phyloP scores from a whole-genome alignment of 495 filamentous ascomycete genomes.

The Evernia prunastri region DNA sequence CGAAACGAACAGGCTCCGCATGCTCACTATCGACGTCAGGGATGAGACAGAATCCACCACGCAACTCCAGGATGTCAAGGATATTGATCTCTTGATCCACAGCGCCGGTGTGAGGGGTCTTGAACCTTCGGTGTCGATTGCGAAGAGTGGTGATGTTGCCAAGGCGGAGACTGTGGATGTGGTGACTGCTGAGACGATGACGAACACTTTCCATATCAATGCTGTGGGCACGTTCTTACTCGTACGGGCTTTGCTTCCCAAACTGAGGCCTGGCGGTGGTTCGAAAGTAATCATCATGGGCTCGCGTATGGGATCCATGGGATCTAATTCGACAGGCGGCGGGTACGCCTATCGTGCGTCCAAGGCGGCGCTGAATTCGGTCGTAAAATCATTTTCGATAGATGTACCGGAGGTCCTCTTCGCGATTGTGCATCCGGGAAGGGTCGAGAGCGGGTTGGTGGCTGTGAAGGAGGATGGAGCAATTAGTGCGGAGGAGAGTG shows the following conservation, averaged over 20 bases:
- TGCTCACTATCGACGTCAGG: background rate
- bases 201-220: conserved; percentile 2
- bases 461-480: conserved; percentile 37
- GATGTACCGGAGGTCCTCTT: conserved; percentile 32
- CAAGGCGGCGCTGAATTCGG: conserved; percentile 34
- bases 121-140: background rate
- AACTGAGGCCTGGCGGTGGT: background rate
- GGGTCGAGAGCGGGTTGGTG: conserved; percentile 39
- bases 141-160: conserved; percentile 1
- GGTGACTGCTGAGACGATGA: conserved; percentile 1
- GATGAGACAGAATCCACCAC: background rate
- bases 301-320: conserved; percentile 30
- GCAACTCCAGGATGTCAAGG: background rate
- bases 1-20: background rate
- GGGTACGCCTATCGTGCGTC: conserved; percentile 35
- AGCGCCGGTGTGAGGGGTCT: conserved; percentile 13
- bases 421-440: conserved; percentile 30
- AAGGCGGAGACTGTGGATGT: conserved; percentile 9
- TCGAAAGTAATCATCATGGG: conserved; percentile 35
- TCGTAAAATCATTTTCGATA: conserved; percentile 29
- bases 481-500: conserved; percentile 34
- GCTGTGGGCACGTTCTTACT: conserved; percentile 11
- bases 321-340: conserved; percentile 27
- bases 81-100: conserved; percentile 8
- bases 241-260: conserved; percentile 9